phyloP scores from a whole-genome alignment of 495 filamentous ascomycete species.

The Pseudoneurospora amorphoporcata region DNA sequence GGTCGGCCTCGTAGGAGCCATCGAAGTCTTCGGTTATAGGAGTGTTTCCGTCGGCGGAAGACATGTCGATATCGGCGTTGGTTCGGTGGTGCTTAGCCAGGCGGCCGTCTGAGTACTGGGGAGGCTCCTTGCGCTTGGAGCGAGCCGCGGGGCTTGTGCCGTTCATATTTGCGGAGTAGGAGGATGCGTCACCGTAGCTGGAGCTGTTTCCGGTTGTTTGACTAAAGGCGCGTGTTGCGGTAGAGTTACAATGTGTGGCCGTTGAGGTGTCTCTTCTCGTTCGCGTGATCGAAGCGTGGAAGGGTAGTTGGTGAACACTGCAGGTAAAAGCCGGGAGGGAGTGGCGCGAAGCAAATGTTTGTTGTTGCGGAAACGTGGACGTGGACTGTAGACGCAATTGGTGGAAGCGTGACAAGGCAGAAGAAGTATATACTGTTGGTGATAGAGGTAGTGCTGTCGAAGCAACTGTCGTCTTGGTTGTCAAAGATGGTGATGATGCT shows the following conservation, averaged over 20 bases:
- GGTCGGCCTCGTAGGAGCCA: constrained; percentile 27
- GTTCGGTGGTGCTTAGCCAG: constrained; percentile 41
- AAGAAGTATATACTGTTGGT: neutral
- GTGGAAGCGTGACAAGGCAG: neutral
- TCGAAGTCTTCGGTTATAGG: constrained; percentile 28
- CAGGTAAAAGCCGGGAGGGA: neutral
- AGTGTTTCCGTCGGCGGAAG: constrained; percentile 38
- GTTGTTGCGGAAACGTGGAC: neutral
- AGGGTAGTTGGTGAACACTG: neutral
- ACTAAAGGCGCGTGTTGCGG: neutral
- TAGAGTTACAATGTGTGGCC: neutral
- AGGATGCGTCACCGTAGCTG: neutral
- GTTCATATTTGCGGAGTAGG: constrained; percentile 27
- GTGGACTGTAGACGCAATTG: neutral
- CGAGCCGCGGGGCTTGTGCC: constrained; percentile 26
- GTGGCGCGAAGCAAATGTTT: neutral
- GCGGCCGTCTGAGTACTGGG: constrained; percentile 27
- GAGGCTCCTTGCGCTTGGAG: constrained; percentile 41
- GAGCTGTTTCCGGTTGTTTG: neutral
- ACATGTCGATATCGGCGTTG: constrained; percentile 29
- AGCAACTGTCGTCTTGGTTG: neutral
- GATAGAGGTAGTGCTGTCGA: neutral
- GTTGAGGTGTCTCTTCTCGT: neutral
- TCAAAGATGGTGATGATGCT: neutral
- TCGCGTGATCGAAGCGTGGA: neutral